Conservation (phyloP, 1,284 basidiomycete species). For the Paramarasmius palmivorus region DNA sequence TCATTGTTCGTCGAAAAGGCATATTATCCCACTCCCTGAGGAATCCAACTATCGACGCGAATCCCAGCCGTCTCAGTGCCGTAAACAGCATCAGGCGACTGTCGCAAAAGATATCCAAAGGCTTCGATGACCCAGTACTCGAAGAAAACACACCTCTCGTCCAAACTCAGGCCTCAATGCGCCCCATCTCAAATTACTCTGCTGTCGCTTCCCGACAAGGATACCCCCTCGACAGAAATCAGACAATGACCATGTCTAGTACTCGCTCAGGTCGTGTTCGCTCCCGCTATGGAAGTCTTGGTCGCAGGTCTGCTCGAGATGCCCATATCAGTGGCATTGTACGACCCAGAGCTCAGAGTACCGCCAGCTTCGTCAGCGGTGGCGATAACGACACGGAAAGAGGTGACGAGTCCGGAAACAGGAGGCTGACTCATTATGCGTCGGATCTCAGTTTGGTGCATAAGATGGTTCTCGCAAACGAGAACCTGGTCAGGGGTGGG, state of each 20-base stretch:
- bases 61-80: not conserved
- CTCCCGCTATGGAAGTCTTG: not conserved
- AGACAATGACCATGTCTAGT: not conserved
- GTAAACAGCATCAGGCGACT: not conserved
- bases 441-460: constrained; percentile 79
- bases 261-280: not conserved
- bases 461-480: constrained; percentile 85
- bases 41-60: not conserved
- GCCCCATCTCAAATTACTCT: not conserved
- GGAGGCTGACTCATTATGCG: constrained; percentile 19
- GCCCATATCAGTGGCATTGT: not conserved
- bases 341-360: not conserved
- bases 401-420: not conserved
- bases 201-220: not conserved
- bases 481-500: constrained; percentile 77
- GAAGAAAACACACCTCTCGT: not conserved
- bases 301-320: not conserved
- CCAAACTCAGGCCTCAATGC: not conserved
- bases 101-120: not conserved
- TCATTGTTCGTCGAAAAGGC: not conserved
- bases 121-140: not conserved
- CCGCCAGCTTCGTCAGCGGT: constrained; percentile 33
- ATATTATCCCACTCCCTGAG: not conserved
- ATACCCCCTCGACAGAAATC: not conserved
- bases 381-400: constrained; percentile 32